These are phyloP conservation scores for Ophiostoma pallidulum DNA, from an alignment of 2,329 filamentous ascomycete genomes.

Conservation along the genomic window DNA sequence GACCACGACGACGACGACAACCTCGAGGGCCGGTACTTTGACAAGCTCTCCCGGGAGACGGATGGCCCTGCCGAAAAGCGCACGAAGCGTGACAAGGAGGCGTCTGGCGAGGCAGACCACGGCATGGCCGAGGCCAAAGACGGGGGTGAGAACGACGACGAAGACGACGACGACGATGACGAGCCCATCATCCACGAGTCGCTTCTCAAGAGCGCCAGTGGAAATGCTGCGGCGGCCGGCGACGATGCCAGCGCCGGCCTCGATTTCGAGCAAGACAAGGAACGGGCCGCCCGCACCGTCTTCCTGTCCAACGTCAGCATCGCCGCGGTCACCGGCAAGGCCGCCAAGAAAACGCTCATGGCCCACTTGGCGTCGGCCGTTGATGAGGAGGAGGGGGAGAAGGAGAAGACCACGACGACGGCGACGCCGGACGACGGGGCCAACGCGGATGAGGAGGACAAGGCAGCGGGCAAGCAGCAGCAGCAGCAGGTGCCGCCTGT, in stretches of 20 bases:
- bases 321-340: conserved; percentile 71
- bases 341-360: conserved; percentile 67
- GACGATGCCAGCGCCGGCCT: conserved; percentile 37
- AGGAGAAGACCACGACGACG: conserved; percentile 2
- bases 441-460: conserved; percentile 62
- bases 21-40: conserved; percentile 61
- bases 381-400: conserved; percentile 20
- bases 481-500: conserved; percentile 43
- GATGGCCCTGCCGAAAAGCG: conserved; percentile 41
- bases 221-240: conserved; percentile 25
- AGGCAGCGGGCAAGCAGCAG: conserved; percentile 61
- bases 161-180: conserved; percentile 19
- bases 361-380: conserved; percentile 72
- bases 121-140: conserved; percentile 33
- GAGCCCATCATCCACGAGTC: conserved; percentile 12
- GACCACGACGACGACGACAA: conserved; percentile 54
- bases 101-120: conserved; percentile 26
- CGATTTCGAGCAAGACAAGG: conserved; percentile 48
- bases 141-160: conserved; percentile 36
- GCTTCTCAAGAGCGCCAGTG: conserved; percentile 21
- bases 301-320: conserved; percentile 89
- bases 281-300: conserved; percentile 81
- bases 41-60: conserved; percentile 45
- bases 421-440: not conserved
- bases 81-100: conserved; percentile 33